Percentiles rank a stretch among this genome's conserved stretches.
Conservation (phyloP, 2,329 filamentous ascomycete genomes). For the Macrophomina phaseolina region DNA sequence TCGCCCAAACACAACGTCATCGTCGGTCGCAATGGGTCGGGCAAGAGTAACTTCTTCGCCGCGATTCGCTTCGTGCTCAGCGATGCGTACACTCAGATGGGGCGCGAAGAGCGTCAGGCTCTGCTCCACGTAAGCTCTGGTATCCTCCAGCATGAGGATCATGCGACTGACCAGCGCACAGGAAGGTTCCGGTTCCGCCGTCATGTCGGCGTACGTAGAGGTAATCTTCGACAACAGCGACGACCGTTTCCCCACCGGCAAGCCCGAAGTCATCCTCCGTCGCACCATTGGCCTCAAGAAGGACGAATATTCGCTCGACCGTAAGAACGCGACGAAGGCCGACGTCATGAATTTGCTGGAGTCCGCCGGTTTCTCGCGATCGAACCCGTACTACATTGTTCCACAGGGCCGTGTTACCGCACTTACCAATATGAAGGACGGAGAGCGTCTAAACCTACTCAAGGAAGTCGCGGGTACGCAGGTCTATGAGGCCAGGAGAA, state of each 20-base stretch:
- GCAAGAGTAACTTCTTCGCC: conserved; percentile 99
- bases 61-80: conserved; percentile 98
- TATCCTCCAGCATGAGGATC: too few species aligned
- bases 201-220: conserved; percentile 99
- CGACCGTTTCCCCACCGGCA: conserved; percentile 91
- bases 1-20: conserved; percentile 98
- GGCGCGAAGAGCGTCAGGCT: conserved; percentile 91
- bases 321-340: conserved; percentile 91
- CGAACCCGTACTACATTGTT: conserved; percentile 99
- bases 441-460: conserved; percentile 82
- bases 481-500: conserved; percentile 89
- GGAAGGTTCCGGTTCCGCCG: conserved; percentile 95
- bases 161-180: conserved; percentile 34
- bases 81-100: conserved; percentile 96
- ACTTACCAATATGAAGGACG: conserved; percentile 98
- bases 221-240: conserved; percentile 99
- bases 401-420: conserved; percentile 95
- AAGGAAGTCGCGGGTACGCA: conserved; percentile 99
- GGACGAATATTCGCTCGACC: conserved; percentile 96
- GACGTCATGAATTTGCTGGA: conserved; percentile 96
- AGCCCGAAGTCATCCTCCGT: conserved; percentile 86
- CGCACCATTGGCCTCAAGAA: conserved; percentile 97
- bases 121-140: conserved; percentile 72
- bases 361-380: conserved; percentile 93
- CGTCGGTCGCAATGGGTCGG: conserved; percentile 97